Evolutionary conservation across 202 grass and related monocot genomes (phyloP), one percentile per base, ranked within the genome.

Genomic region (Saccharum hybrid): DNA sequence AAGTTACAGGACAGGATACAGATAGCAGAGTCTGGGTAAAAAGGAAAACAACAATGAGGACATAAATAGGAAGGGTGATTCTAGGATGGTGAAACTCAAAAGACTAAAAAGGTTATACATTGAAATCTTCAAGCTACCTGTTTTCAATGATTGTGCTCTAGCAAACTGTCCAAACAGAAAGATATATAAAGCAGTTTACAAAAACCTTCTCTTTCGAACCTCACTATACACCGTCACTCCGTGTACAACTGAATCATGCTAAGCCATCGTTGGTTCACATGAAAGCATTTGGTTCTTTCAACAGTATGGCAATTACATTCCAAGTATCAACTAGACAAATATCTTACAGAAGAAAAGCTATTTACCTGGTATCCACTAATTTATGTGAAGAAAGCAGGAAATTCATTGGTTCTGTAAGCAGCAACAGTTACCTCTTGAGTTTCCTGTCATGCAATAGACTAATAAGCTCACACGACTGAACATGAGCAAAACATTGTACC

Each of bases 321-420:
- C 21, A 60, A 60, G 22, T 61, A 62, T 52, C 37, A 41, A 41
- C 74, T 4, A 76, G 13, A 60, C 6, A 82, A 42, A 63, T 8
- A 85, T 63, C 36, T 81, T 21, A 78, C 2, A 80, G 61, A 76
- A 76, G 59, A 34, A 85, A 79, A 45, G 51, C 2, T 16, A 69
- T 79, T 70, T 87, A 98, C 96, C 88, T 98, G 87, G 63, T 70
- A 98, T 75, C 96, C 93, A 86, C 96, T 94, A 28, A n/a, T 63
- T 84, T 93, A 85, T 48, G 87, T 94, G 84, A 94, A 98, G 86
- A 98, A 98, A 38, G 96, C 87, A 68, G 96, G 96, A 77, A 98
- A 98, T 77, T 98, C 93, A 49, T 95, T 84, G 23, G 93, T 84
- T 84, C 76, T 80, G 41, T 98, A 98, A 51, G 86, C 87, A 93